Evolutionary conservation across 805 yeast species (phyloP).

Genomic region (Myxozyma melibiosi): DNA sequence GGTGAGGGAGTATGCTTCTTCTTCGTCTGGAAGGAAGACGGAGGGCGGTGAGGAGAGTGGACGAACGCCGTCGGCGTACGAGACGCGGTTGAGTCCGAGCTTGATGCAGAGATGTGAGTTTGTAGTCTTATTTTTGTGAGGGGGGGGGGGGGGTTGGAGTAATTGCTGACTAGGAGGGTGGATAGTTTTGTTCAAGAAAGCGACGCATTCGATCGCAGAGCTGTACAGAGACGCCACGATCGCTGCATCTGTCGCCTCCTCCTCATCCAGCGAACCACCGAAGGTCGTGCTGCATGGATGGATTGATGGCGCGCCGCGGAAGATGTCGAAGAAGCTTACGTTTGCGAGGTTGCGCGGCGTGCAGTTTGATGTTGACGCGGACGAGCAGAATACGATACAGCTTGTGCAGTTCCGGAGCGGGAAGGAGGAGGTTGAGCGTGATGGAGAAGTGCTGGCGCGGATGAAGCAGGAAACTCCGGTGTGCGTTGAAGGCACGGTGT

Average conservation of each 20-base stretch:
- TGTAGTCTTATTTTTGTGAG: background rate
- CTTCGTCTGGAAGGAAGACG: too few relatives aligned
- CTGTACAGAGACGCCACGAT: slow-evolving; percentile 14
- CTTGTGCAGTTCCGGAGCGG: slow-evolving; percentile 14
- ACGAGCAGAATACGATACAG: slow-evolving; percentile 15
- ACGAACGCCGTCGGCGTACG: too few relatives aligned
- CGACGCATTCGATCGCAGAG: slow-evolving; percentile 30
- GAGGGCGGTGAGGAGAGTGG: too few relatives aligned
- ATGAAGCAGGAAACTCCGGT: slow-evolving; percentile 30
- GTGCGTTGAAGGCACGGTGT: slow-evolving; percentile 23
- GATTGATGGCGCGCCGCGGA: slow-evolving; percentile 74
- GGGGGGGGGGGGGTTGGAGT: too few relatives aligned
- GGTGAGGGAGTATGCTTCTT: too few relatives aligned
- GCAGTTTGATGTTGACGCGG: slow-evolving; percentile 36
- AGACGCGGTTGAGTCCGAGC: too few relatives aligned
- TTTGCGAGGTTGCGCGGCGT: slow-evolving; percentile 79
- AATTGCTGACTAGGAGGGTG: background rate
- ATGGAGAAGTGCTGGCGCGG: slow-evolving; percentile 2
- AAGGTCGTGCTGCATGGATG: slow-evolving; percentile 71
- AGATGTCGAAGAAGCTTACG: slow-evolving; percentile 61
- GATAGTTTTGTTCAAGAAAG: slow-evolving; percentile 21
- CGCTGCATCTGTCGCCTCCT: background rate
- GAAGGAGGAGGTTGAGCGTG: background rate
- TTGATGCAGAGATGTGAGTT: background rate
- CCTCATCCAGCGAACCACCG: background rate